These are phyloP conservation scores for Anisogramma anomala DNA, from an alignment of 2,329 filamentous ascomycete genomes.

Conservation along the genomic window DNA sequence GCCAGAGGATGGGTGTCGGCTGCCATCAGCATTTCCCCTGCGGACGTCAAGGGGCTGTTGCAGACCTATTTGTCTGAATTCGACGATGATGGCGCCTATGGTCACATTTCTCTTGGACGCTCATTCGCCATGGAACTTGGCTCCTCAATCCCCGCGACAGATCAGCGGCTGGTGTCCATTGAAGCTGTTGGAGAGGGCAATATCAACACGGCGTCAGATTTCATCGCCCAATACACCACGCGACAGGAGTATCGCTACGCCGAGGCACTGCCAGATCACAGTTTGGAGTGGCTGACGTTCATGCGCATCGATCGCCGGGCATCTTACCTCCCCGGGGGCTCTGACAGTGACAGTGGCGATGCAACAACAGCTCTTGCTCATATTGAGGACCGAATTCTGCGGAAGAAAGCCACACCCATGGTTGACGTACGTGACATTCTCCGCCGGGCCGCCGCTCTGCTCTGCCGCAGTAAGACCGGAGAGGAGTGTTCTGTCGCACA, in stretches of 20 bases:
- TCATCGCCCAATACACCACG: slow-evolving; percentile 92
- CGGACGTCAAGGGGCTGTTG: slow-evolving; percentile 88
- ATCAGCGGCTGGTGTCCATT: slow-evolving; percentile 75
- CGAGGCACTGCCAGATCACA: slow-evolving; percentile 59
- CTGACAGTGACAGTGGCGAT: slow-evolving; percentile 43
- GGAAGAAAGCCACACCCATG: slow-evolving; percentile 58
- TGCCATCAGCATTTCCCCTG: slow-evolving; percentile 72
- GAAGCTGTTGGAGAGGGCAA: slow-evolving; percentile 60
- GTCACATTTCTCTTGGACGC: slow-evolving; percentile 80
- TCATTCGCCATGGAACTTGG: slow-evolving; percentile 94
- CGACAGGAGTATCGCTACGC: slow-evolving; percentile 90
- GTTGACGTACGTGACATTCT: slow-evolving; percentile 70
- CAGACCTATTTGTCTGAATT: slow-evolving; percentile 96
- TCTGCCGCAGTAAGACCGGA: slow-evolving; percentile 60
- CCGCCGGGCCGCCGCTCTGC: slow-evolving; percentile 70
- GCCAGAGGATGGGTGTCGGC: slow-evolving; percentile 71
- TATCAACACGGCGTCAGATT: slow-evolving; percentile 89
- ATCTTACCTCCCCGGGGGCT: slow-evolving; percentile 40
- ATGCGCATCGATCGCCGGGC: slow-evolving; percentile 43
- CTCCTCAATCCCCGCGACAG: slow-evolving; percentile 69
- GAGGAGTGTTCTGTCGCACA: slow-evolving; percentile 72
- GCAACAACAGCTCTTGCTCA: slow-evolving; percentile 56
- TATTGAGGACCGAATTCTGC: slow-evolving; percentile 59
- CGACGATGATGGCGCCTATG: slow-evolving; percentile 81
- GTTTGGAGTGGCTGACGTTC: slow-evolving; percentile 52